phyloP scores from a whole-genome alignment of 73 alveolate species.

The Paramecium octaurelia region DNA sequence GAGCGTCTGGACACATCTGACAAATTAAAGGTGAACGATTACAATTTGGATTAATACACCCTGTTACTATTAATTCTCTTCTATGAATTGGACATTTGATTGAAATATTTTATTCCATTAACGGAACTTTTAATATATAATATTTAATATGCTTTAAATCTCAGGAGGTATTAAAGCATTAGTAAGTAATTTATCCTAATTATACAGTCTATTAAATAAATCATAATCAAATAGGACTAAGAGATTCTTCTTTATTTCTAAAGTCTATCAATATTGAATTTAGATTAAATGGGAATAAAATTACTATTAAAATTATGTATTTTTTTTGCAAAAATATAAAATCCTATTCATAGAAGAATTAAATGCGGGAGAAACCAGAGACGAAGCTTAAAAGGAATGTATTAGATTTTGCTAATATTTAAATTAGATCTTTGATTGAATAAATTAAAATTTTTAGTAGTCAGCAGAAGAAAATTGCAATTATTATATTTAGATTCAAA shows the following conservation, averaged over 20 bases:
- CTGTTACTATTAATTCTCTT: conserved; percentile 35
- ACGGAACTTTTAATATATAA: background rate
- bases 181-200: background rate
- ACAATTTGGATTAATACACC: conserved; percentile 29
- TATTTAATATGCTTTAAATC: background rate
- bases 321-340: too few relatives aligned
- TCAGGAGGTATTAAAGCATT: background rate
- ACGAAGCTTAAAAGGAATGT: too few relatives aligned
- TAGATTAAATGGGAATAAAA: background rate
- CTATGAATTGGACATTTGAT: conserved; percentile 62
- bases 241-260: background rate
- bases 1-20: conserved; percentile 41
- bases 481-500: background rate
- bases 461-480: background rate
- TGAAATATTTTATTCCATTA: conserved; percentile 1
- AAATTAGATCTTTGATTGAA: background rate
- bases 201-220: background rate
- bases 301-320: background rate
- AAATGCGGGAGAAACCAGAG: too few relatives aligned
- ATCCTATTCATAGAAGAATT: too few relatives aligned
- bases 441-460: background rate
- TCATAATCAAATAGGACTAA: background rate
- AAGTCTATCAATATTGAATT: background rate
- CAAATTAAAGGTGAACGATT: conserved; percentile 40
- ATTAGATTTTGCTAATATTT: too few relatives aligned